Evolutionary conservation across 257 asterid species (phyloP), one percentile per base, ranked within the genome.

Genomic region (Striga asiatica): DNA sequence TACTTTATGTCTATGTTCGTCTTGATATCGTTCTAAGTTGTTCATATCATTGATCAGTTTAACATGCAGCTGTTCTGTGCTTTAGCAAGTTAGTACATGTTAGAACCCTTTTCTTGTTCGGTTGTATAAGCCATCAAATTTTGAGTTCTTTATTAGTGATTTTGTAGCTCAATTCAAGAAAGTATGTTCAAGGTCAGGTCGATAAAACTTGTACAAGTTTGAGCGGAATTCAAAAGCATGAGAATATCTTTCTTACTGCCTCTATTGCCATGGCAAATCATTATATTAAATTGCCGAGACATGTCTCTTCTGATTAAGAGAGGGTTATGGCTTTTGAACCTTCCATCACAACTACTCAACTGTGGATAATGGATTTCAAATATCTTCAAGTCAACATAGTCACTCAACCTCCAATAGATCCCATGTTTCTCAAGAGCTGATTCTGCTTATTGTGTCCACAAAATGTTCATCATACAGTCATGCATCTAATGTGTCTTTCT

Each of bases 401-500:
- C n/a, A n/a, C n/a, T n/a, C n/a, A n/a, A n/a, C n/a, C n/a, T n/a
- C n/a, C n/a, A n/a, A n/a, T n/a, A n/a, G n/a, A n/a, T n/a, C n/a
- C n/a, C n/a, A n/a, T n/a, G n/a, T n/a, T n/a, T n/a, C n/a, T n/a
- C n/a, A n/a, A 6, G 27, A 20, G 29, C 65, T 31, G 19, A 13
- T 13, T 35, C 39, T 57, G 43, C 50, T 53, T n/a, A n/a, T n/a
- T n/a, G n/a, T n/a, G 37, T 48, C 34, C 18, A 12, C 22, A 6
- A 28, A 24, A 27, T 66, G 56, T 41, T 27, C 34, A 22, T 27
- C 4, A 14, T n/a, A 52, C 13, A n/a, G n/a, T n/a, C 25, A 8
- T 37, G 49, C 39, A 56, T 51, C 42, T 10, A 8, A 68, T 17
- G 49, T 66, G 14, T 20, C 4, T 13, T 14, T 39, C 66, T n/a